A percentile compares a stretch with the other conserved stretches of the same genome.
phyloP scores from a whole-genome alignment of 345 rosid genomes.

The Draba incana region DNA sequence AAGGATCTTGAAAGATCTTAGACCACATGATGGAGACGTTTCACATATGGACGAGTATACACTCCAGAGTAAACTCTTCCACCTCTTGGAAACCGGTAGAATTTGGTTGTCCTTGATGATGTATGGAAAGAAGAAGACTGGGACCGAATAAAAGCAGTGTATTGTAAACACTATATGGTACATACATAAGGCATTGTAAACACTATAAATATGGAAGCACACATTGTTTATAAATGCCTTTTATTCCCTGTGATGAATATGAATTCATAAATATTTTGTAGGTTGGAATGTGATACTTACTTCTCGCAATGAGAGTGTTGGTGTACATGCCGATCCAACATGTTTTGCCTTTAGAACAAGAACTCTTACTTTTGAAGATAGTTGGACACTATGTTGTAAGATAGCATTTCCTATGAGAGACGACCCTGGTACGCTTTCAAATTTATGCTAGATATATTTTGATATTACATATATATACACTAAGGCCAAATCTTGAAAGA shows the following conservation, averaged over 20 bases:
- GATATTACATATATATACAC: too few species aligned
- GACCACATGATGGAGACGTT: constrained; percentile 31
- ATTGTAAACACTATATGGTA: too few species aligned
- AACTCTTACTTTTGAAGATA: constrained; percentile 27
- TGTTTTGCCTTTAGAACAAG: constrained; percentile 1
- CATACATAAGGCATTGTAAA: neutral
- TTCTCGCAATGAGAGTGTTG: constrained; percentile 41
- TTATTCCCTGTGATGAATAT: too few species aligned
- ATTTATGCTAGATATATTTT: neutral
- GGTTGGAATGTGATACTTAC: constrained; percentile 50
- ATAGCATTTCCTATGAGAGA: constrained; percentile 33
- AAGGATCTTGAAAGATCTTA: constrained; percentile 40
- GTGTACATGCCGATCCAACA: constrained; percentile 25
- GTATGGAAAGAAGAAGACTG: constrained; percentile 46
- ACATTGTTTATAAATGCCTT: neutral
- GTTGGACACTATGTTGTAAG: constrained; percentile 46
- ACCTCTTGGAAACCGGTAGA: constrained; percentile 27
- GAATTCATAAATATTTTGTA: neutral
- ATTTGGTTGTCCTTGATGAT: constrained; percentile 49
- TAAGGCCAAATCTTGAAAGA: neutral
- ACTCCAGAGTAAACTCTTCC: constrained; percentile 24
- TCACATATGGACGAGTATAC: constrained; percentile 30
- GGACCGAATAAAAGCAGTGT: constrained; percentile 36
- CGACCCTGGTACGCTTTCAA: constrained; percentile 22
- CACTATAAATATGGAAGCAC: too few species aligned